These are phyloP conservation scores for Vitis hybrid DNA, from an alignment of 177 flowering plant species.

Conservation along the genomic window DNA sequence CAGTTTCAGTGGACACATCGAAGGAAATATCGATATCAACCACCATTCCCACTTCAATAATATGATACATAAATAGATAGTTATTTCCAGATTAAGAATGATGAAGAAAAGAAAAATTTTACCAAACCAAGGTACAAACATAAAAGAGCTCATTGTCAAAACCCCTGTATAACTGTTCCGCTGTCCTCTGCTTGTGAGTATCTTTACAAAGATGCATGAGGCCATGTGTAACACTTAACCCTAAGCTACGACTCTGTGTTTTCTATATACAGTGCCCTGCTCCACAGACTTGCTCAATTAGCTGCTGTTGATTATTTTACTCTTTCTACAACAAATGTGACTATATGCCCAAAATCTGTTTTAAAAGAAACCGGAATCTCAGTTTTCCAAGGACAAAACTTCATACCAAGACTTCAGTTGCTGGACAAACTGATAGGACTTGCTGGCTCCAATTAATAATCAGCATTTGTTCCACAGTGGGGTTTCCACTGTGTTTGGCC, in stretches of 20 bases:
- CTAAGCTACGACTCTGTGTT: conserved; percentile 16
- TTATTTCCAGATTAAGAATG: neutral
- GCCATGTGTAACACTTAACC: conserved; percentile 20
- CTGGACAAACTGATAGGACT: conserved; percentile 4
- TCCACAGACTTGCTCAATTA: conserved; percentile 31
- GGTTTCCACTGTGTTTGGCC: conserved; percentile 53
- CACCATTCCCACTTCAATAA: neutral
- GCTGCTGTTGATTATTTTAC: conserved; percentile 37
- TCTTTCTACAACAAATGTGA: conserved; percentile 9
- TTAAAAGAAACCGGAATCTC: conserved; percentile 5
- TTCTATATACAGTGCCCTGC: conserved; percentile 52
- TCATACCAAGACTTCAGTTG: conserved; percentile 20
- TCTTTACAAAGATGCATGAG: conserved; percentile 28
- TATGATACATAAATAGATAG: neutral
- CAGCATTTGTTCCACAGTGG: conserved; percentile 53
- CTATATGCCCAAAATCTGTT: conserved; percentile 14
- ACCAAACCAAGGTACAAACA: no score
- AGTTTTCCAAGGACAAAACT: conserved; percentile 36
- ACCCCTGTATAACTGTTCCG: conserved; percentile 2
- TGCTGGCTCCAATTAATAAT: conserved; percentile 1
- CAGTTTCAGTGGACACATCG: neutral
- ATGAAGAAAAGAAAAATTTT: neutral
- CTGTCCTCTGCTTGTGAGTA: conserved; percentile 7
- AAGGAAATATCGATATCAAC: neutral
- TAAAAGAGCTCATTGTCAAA: no score